Conservation (phyloP, 1,284 basidiomycete genomes). For the Trichosporon ovoides region DNA sequence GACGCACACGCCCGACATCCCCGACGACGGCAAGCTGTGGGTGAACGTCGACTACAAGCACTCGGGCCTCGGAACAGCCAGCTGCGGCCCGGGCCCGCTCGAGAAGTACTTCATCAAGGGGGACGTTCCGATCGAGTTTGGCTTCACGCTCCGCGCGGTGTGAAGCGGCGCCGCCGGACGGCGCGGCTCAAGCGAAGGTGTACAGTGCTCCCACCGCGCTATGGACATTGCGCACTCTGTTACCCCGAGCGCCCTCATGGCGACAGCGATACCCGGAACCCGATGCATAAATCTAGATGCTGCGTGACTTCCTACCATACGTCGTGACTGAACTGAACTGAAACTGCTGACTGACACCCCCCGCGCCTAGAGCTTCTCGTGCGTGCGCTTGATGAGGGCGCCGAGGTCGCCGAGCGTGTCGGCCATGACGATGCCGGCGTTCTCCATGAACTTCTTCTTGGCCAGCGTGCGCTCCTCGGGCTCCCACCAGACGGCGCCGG, state of each 20-base stretch:
- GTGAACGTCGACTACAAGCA: constrained; percentile 20
- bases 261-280: not conserved
- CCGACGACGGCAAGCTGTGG: constrained; percentile 17
- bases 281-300: constrained; percentile 2
- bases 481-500: constrained; percentile 44
- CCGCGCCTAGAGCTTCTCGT: constrained; percentile 8
- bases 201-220: too few relatives aligned
- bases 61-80: constrained; percentile 19
- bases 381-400: constrained; percentile 16
- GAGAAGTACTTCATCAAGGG: constrained; percentile 13
- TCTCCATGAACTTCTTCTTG: constrained; percentile 15
- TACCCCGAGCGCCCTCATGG: too few relatives aligned
- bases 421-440: constrained; percentile 20
- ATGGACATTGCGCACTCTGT: too few relatives aligned
- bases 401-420: constrained; percentile 20
- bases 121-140: not conserved
- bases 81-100: constrained; percentile 22
- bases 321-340: not conserved
- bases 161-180: too few relatives aligned
- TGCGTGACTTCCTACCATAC: not conserved
- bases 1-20: constrained; percentile 19
- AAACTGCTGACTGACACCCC: not conserved
- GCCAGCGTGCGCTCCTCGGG: constrained; percentile 18
- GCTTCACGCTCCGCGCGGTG: not conserved
- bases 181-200: too few relatives aligned